Base-by-base conservation (phyloP, 805 yeast species). In the Zygoascus flipseniorum region DNA sequence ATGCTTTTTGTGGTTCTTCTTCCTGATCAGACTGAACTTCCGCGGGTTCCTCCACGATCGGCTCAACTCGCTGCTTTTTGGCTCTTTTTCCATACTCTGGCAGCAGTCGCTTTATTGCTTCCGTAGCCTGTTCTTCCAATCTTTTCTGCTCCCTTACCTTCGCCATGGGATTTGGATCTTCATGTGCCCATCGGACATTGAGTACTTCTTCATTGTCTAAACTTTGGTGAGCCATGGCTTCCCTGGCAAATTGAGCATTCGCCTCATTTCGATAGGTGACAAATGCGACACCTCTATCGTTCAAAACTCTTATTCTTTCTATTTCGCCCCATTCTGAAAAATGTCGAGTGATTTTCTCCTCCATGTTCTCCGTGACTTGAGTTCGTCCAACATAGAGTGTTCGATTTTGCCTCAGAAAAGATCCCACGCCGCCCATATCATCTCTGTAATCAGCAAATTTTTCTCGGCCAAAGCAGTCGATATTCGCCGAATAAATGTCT, bases 361-460 rank as follows among this genome's bases (percentile, higher is more conserved):
- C 79, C 54, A 72, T 70, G 49, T 66, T 74, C 53, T 61, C 76
- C 63, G 72, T 67, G 42, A 67, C 77, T 18, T 65, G 74, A 58
- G 80, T 80, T 41, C 72, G 66, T 11, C 95, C 93, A 1, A 92
- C 78, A 64, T 84, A 90, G 1, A 92, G 66, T 0, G 97, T 89
- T 51, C 82, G 70, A 64, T 89, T 90, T n/a, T 73, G 72, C 39
- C 74, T 70, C 59, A 78, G 75, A 64, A 92, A 82, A 23, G 88
- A 82, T 0, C 98, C 99, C 2, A 89, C 84, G 35, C 99, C 99
- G 31, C 85, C 81, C 97, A 89, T 89, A 68, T 92, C 98, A 59
- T 92, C 97, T 59, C 89, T 72, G 62, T 87, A 88, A 48, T 81
- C 85, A 1, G 85, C 74, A 57, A 85, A 85, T 66, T 86, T 88